Conservation (phyloP, 345 rosid species). For the Erysimum cheiranthoides region DNA sequence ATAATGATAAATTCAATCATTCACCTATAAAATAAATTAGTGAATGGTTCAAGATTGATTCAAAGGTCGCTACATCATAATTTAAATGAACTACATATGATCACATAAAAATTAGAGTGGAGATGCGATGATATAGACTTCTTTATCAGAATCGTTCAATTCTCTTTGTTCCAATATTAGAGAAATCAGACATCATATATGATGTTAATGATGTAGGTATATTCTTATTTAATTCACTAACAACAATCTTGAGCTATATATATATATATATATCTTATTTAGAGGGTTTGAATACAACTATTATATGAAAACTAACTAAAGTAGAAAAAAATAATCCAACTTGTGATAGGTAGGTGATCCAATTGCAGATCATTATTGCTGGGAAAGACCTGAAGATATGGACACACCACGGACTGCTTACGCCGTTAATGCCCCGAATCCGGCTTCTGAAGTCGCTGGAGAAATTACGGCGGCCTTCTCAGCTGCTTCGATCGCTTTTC, state of each 20-base stretch:
- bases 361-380: conserved; percentile 74
- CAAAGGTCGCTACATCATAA: conserved; percentile 1
- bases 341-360: conserved; percentile 90
- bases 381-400: conserved; percentile 99
- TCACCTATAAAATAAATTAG: conserved; percentile 19
- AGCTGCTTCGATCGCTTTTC: conserved; percentile 85
- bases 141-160: conserved; percentile 20
- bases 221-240: conserved; percentile 10
- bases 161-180: not conserved
- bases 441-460: conserved; percentile 92
- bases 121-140: conserved; percentile 27
- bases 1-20: conserved; percentile 13
- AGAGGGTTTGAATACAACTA: not conserved
- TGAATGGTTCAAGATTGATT: not conserved
- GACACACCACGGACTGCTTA: conserved; percentile 84
- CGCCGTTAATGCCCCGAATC: conserved; percentile 77
- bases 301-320: conserved; percentile 22
- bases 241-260: not conserved
- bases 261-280: not conserved
- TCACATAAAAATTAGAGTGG: conserved; percentile 27
- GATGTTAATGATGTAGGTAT: conserved; percentile 24
- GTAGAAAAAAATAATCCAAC: not conserved
- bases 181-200: conserved; percentile 7
- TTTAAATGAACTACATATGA: not conserved
- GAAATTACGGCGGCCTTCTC: conserved; percentile 92